Conservation (phyloP, 2,329 filamentous ascomycete genomes). For the Pseudonectria buxi region DNA sequence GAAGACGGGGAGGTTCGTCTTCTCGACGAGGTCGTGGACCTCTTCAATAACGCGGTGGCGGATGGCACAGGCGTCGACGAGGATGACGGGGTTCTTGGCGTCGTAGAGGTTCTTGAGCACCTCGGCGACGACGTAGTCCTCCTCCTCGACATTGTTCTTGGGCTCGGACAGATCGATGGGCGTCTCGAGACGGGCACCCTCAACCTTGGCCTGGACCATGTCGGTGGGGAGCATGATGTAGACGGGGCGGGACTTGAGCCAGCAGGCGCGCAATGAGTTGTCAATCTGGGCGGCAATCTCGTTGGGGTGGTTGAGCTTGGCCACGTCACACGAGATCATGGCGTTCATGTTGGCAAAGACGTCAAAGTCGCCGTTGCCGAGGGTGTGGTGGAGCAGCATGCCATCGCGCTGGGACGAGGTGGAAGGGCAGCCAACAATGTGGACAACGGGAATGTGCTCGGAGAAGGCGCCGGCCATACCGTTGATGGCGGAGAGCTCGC, state of each 20-base stretch:
- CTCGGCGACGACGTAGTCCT: constrained; percentile 77
- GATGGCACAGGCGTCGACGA: constrained; percentile 79
- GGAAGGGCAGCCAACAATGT: constrained; percentile 54
- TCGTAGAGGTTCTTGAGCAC: constrained; percentile 65
- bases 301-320: constrained; percentile 61
- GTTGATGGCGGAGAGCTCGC: constrained; percentile 66
- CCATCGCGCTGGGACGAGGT: constrained; percentile 41
- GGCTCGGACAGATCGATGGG: constrained; percentile 61
- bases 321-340: constrained; percentile 63
- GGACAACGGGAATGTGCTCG: constrained; percentile 64
- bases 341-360: constrained; percentile 75
- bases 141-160: constrained; percentile 60
- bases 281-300: constrained; percentile 73
- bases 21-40: constrained; percentile 64
- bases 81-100: constrained; percentile 68
- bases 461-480: constrained; percentile 68
- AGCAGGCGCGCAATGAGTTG: constrained; percentile 67
- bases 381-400: constrained; percentile 58
- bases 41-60: constrained; percentile 68
- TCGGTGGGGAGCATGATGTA: constrained; percentile 81
- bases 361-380: constrained; percentile 73
- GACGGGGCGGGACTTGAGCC: constrained; percentile 66
- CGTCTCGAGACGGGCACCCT: constrained; percentile 63
- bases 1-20: constrained; percentile 71
- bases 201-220: constrained; percentile 68